Evolutionary conservation across 1,139 yeast genomes (phyloP).

Genomic region (Nadsonia commutata): DNA sequence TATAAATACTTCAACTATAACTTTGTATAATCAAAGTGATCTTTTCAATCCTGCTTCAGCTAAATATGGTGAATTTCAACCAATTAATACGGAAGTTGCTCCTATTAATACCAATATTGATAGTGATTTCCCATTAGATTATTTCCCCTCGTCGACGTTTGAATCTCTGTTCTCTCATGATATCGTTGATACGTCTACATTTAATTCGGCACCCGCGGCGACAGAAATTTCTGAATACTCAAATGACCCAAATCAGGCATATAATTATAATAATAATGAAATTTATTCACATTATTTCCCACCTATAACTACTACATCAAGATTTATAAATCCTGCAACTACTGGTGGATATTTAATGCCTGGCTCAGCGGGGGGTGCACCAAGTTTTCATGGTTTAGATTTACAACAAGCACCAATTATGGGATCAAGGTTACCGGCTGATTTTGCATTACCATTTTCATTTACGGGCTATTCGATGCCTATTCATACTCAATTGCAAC

Average conservation of each 20-base stretch:
- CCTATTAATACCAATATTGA: background rate
- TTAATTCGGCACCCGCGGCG: too few species aligned
- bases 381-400: background rate
- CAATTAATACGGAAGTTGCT: background rate
- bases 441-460: background rate
- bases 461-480: background rate
- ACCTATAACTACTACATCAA: too few species aligned
- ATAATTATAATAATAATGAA: too few species aligned
- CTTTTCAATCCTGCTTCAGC: background rate
- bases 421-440: background rate
- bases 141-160: background rate
- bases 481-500: background rate
- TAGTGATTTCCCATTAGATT: background rate
- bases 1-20: background rate
- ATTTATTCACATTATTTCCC: too few species aligned
- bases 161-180: background rate
- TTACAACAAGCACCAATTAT: background rate
- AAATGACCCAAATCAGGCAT: too few species aligned
- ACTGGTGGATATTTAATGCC: background rate
- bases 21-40: background rate
- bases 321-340: too few species aligned
- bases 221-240: too few species aligned
- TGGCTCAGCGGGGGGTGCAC: slow-evolving; percentile 5
- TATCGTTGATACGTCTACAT: too few species aligned
- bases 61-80: background rate